Evolutionary conservation across 2,329 filamentous ascomycete species (phyloP).

Genomic region (Ceratocystis albifundus): DNA sequence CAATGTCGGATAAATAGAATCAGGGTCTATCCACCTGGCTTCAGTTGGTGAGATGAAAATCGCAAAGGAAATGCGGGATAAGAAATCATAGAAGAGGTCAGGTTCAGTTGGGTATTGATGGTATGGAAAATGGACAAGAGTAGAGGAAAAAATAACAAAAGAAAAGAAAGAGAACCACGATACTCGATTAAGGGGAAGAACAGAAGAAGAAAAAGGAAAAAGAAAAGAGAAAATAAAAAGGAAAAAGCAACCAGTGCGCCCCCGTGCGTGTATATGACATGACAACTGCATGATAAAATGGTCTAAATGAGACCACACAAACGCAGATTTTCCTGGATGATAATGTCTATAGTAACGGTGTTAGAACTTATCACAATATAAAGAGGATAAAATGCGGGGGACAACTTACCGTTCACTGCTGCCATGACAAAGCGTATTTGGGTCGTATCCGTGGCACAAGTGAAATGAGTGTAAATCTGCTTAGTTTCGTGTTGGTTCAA

Average conservation of each 20-base stretch:
- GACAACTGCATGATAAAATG: slow-evolving; percentile 29
- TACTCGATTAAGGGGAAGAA: slow-evolving; percentile 25
- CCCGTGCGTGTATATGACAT: slow-evolving; percentile 25
- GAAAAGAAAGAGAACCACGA: slow-evolving; percentile 23
- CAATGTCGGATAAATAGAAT: slow-evolving; percentile 3
- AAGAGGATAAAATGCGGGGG: neutral
- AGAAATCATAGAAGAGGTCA: slow-evolving; percentile 17
- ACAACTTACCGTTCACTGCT: slow-evolving; percentile 77
- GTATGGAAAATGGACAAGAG: slow-evolving; percentile 25
- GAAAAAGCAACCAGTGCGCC: slow-evolving; percentile 24
- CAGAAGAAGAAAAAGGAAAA: slow-evolving; percentile 27
- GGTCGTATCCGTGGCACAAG: slow-evolving; percentile 94
- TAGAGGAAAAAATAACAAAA: slow-evolving; percentile 27
- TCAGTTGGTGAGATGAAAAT: slow-evolving; percentile 3
- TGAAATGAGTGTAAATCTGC: slow-evolving; percentile 99
- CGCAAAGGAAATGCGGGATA: neutral
- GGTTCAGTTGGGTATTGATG: slow-evolving; percentile 25
- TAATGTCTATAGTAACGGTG: slow-evolving; percentile 62
- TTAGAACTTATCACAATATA: slow-evolving; percentile 31
- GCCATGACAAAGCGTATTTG: slow-evolving; percentile 99
- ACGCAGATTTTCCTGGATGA: slow-evolving; percentile 98
- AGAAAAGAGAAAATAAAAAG: slow-evolving; percentile 26
- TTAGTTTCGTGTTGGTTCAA: slow-evolving; percentile 99
- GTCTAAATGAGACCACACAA: slow-evolving; percentile 89
- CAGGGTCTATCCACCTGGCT: neutral